Evolutionary conservation across 805 yeast genomes (phyloP), one percentile per base, ranked within the genome.

Genomic region (Komagataella pseudopastoris): DNA sequence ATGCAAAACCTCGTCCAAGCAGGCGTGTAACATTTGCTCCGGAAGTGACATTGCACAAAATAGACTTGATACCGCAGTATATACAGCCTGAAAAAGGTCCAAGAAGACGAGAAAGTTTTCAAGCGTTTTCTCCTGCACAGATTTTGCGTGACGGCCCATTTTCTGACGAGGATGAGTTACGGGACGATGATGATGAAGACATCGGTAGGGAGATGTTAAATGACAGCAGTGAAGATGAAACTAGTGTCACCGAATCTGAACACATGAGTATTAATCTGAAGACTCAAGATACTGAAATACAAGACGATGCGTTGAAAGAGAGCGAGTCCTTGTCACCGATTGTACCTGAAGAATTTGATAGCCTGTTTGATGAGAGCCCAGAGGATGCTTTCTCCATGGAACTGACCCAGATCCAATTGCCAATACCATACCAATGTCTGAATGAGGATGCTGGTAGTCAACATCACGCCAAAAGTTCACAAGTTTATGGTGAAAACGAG

Each of bases 11-110:
- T 30, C 39, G 39, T 30, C 39, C 39, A 10, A 30, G 39, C 39
- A 30, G 91, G 52, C 65, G 91, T 23, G 91, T 85, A 4, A 81
- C 88, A 4, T 85, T 85, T 70, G 90, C 90, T 0, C 85, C 85
- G 1, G 86, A 81, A 56, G 87, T 81, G 0, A 81, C 85, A 3
- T 69, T 82, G 45, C 86, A 81, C 58, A 77, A 80, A 58, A 71
- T 74, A 56, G 80, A 66, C 53, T 62, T 63, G 54, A 65, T 66
- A 47, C 68, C 65, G 6, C 58, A 49, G 16, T 53, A 53, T 47
- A 56, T 55, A 10, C 51, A 51, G 43, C 39, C 50, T 4, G 22
- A 30, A 10, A 57, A 56, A 53, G 54, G 50, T 46, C 63, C 65
- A 6, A 55, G 62, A 45, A 59, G 66, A 58, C 50, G 65, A 45